These are phyloP conservation scores for Austropuccinia psidii DNA, from an alignment of 1,284 basidiomycete genomes.

Conservation along the genomic window DNA sequence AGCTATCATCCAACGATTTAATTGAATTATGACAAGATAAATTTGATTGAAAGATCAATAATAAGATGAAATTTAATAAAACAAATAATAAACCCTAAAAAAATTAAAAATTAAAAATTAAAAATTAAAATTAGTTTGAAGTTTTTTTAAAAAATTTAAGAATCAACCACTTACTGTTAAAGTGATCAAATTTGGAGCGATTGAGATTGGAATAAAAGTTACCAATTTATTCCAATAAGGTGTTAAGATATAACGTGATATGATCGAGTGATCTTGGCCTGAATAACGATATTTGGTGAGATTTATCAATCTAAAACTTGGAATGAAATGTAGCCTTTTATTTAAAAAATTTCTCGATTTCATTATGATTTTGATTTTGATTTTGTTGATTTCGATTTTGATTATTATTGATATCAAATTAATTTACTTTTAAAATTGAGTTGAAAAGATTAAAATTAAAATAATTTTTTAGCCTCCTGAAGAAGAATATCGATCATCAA, in stretches of 20 bases:
- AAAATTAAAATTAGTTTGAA: slow-evolving; percentile 51
- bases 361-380: not conserved
- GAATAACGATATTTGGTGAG: slow-evolving; percentile 57
- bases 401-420: too few species aligned
- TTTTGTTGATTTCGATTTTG: too few species aligned
- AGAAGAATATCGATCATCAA: too few species aligned
- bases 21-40: too few species aligned
- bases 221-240: slow-evolving; percentile 96
- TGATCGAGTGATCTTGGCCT: slow-evolving; percentile 53
- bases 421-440: too few species aligned
- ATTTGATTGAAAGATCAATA: slow-evolving; percentile 51
- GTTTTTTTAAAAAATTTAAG: not conserved
- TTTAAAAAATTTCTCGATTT: not conserved
- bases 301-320: slow-evolving; percentile 50
- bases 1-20: too few species aligned
- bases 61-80: slow-evolving; percentile 70
- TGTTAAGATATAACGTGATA: slow-evolving; percentile 60
- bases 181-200: slow-evolving; percentile 73
- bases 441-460: too few species aligned
- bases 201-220: slow-evolving; percentile 71
- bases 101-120: slow-evolving; percentile 56
- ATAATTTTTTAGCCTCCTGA: too few species aligned
- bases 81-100: slow-evolving; percentile 66
- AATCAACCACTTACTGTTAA: slow-evolving; percentile 54
- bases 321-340: slow-evolving; percentile 45